Base-by-base conservation (phyloP, 768 basidiomycete species). In the Albatrellus ellisii region DNA sequence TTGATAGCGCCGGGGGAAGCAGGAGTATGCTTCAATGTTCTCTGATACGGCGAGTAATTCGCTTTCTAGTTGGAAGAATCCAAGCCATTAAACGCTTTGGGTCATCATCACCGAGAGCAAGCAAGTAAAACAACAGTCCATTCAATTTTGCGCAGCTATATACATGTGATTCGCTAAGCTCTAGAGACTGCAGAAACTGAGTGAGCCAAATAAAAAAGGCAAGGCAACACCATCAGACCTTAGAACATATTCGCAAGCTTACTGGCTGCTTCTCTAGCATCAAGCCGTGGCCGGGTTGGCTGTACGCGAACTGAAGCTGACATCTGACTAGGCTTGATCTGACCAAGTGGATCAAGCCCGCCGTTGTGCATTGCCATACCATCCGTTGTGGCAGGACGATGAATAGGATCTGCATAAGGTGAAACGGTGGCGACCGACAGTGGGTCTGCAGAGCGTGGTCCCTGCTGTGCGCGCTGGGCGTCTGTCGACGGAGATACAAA, bases 211-310 rank as follows among this genome's bases (percentile, higher is more conserved):
- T n/a, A n/a, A n/a, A n/a, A n/a, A n/a, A n/a, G n/a, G n/a, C n/a
- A n/a, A n/a, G n/a, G n/a, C n/a, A n/a, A 6, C 24, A 22, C 37
- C 10, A 43, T 25, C 11, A 9, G 14, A 12, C 26, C 18, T 55
- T 63, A 87, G 56, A 87, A 85, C 79, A 86, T 82, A 55, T 90
- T 92, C 6, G 87, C 88, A 43, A 91, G 69, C 58, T 90, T 91
- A 56, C 85, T 85, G 15, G 86, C 88, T 11, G 86, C 86, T 54
- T 87, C 79, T 53, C 80, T 68, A 8, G 89, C 79, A 57, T 95
- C 91, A 52, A 94, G 59, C 53, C 81, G 67, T 33, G 79, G 75
- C 50, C 85, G 63, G 37, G 75, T 74, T 11, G 82, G 77, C 50
- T 77, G 75, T 35, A 81, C 68, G 15, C 79, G 75, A 57, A 90